A percentile compares a stretch with the other conserved stretches of the same genome.
Evolutionary conservation across 208 protist species (phyloP).

Genomic region (Balamuthia mandrillaris): DNA sequence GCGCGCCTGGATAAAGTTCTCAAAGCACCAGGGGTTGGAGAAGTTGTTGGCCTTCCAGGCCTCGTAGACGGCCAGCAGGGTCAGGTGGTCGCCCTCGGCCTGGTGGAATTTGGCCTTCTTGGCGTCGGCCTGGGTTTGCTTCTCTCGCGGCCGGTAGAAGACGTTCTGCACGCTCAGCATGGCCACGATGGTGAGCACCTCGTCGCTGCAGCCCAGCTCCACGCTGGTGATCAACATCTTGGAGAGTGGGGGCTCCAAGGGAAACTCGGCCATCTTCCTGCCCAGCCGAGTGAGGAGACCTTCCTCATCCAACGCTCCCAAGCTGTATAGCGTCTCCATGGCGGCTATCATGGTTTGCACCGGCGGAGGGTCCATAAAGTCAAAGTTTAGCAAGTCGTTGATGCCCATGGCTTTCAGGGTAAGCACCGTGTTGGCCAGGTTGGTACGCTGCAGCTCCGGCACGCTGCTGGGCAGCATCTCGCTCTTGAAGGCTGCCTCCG

Average conservation of each 20-base stretch:
- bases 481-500: slow-evolving; percentile 59
- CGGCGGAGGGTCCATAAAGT: slow-evolving; percentile 76
- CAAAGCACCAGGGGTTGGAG: slow-evolving; percentile 90
- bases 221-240: slow-evolving; percentile 92
- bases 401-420: slow-evolving; percentile 79
- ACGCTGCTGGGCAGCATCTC: slow-evolving; percentile 18
- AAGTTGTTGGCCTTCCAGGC: slow-evolving; percentile 80
- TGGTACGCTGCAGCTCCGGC: slow-evolving; percentile 81
- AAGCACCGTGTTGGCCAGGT: slow-evolving; percentile 71
- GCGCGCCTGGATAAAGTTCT: slow-evolving; percentile 94
- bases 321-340: slow-evolving; percentile 91
- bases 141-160: slow-evolving; percentile 80
- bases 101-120: slow-evolving; percentile 93
- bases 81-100: slow-evolving; percentile 94
- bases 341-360: slow-evolving; percentile 84
- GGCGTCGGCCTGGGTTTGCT: slow-evolving; percentile 88
- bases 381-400: slow-evolving; percentile 76
- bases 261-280: slow-evolving; percentile 92
- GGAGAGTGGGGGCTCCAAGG: slow-evolving; percentile 92
- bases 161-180: slow-evolving; percentile 87
- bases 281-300: slow-evolving; percentile 94
- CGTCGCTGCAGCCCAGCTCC: slow-evolving; percentile 87
- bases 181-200: slow-evolving; percentile 90
- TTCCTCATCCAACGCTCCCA: slow-evolving; percentile 92
- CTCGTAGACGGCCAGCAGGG: slow-evolving; percentile 88